A percentile compares a stretch with the other conserved stretches of the same genome.
Conservation (phyloP, 164 flowering plant species). For the Tetracentron sinense region DNA sequence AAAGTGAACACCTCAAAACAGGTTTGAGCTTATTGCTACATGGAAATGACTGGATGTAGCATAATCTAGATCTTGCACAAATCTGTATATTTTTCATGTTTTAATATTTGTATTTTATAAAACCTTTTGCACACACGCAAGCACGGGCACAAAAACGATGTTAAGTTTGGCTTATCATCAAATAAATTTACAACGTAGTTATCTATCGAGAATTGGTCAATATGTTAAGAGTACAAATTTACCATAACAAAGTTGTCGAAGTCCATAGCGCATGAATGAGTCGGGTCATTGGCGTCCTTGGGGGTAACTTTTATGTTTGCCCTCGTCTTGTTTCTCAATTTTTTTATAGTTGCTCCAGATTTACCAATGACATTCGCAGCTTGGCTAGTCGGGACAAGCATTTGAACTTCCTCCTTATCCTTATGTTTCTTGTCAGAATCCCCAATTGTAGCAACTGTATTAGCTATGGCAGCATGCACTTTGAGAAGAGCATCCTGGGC, state of each 20-base stretch:
- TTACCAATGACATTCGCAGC: constrained; percentile 91
- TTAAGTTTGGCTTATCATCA: too few species aligned
- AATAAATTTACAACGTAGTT: background rate
- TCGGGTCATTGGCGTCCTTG: constrained; percentile 69
- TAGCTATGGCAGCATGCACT: constrained; percentile 72
- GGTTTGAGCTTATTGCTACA: too few species aligned
- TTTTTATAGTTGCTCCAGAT: constrained; percentile 79
- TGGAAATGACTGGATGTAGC: too few species aligned
- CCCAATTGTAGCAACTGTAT: constrained; percentile 43
- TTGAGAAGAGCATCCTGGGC: constrained; percentile 93
- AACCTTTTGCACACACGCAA: too few species aligned
- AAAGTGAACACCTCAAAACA: too few species aligned
- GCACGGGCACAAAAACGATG: too few species aligned
- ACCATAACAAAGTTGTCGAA: constrained; percentile 93
- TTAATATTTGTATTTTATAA: too few species aligned
- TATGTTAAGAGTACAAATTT: constrained; percentile 14
- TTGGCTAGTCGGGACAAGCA: constrained; percentile 93
- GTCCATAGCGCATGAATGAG: constrained; percentile 85
- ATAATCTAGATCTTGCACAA: too few species aligned
- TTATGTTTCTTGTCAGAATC: constrained; percentile 48
- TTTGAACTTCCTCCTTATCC: constrained; percentile 67
- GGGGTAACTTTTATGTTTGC: constrained; percentile 55
- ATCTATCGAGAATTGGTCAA: background rate
- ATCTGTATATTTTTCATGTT: too few species aligned
- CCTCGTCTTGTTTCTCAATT: constrained; percentile 62